Percentiles rank a stretch among this genome's conserved stretches.
Evolutionary conservation across 1,284 basidiomycete species (phyloP).

Genomic region (Apiotrichum brassicae): DNA sequence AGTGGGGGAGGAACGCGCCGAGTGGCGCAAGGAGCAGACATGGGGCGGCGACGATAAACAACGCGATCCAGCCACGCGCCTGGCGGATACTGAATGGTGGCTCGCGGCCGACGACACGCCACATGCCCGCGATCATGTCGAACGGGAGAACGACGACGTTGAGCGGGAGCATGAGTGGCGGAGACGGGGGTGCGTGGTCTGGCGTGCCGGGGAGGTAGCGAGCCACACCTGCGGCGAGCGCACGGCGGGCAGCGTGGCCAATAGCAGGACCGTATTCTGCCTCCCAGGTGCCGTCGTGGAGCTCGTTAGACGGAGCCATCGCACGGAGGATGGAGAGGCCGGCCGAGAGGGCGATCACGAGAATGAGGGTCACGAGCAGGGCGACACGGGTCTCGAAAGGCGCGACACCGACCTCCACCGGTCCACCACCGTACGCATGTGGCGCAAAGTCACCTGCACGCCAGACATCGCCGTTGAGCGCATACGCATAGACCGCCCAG

Average conservation of each 20-base stretch:
- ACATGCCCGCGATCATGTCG: constrained; percentile 11
- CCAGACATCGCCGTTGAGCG: constrained; percentile 18
- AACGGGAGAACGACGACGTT: constrained; percentile 22
- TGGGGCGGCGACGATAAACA: constrained; percentile 12
- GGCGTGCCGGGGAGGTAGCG: constrained; percentile 13
- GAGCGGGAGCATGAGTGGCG: constrained; percentile 18
- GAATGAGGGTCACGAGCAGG: constrained; percentile 13
- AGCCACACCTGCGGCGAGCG: constrained; percentile 16
- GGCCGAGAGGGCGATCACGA: constrained; percentile 14
- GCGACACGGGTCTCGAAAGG: constrained; percentile 20
- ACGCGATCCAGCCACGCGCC: constrained; percentile 13
- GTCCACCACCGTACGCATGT: background rate
- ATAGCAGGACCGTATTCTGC: constrained; percentile 17
- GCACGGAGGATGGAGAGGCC: constrained; percentile 19
- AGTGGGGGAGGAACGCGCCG: constrained; percentile 8
- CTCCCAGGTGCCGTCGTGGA: constrained; percentile 21
- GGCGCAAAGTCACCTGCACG: constrained; percentile 1
- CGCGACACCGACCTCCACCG: constrained; percentile 16
- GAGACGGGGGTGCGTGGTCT: constrained; percentile 8
- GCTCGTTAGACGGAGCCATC: constrained; percentile 15
- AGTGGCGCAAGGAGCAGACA: constrained; percentile 13
- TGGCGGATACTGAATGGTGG: constrained; percentile 12
- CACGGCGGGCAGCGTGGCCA: constrained; percentile 10
- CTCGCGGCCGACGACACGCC: constrained; percentile 3
- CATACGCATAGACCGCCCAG: constrained; percentile 16